phyloP scores from a whole-genome alignment of 345 rosid genomes.

The Murraya koenigii region DNA sequence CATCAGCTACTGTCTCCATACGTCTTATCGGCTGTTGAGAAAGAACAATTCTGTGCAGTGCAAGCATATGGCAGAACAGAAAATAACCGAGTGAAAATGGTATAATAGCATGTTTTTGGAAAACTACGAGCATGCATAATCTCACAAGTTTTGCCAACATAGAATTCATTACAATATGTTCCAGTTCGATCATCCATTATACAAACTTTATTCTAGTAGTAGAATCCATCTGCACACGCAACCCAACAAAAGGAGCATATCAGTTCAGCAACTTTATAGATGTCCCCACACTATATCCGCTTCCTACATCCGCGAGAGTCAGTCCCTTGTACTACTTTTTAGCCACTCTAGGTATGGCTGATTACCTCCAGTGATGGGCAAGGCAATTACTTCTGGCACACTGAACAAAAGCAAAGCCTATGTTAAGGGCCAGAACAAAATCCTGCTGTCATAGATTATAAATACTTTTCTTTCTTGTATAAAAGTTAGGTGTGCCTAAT shows the following conservation, averaged over 20 bases:
- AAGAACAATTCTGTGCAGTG: no score
- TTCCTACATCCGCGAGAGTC: constrained; percentile 22
- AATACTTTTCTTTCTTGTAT: background rate
- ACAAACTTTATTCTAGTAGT: constrained; percentile 6
- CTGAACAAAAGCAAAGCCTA: constrained; percentile 32
- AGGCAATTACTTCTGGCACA: constrained; percentile 84
- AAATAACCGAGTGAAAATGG: background rate
- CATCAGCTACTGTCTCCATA: no score
- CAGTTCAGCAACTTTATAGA: background rate
- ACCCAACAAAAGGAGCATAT: background rate
- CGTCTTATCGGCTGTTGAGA: no score
- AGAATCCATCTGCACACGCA: background rate
- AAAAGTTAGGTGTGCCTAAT: no score
- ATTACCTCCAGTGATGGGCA: constrained; percentile 83
- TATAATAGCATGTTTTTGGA: no score
- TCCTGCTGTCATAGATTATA: background rate
- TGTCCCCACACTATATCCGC: background rate
- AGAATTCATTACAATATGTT: background rate
- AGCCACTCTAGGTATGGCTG: constrained; percentile 78
- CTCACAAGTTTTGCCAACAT: background rate
- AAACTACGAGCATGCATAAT: background rate
- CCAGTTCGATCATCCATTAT: background rate
- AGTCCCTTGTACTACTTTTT: constrained; percentile 78
- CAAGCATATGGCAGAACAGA: background rate
- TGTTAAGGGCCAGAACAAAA: background rate